Evolutionary conservation across 2,329 filamentous ascomycete genomes (phyloP).

Genomic region (Penicillium sp.): DNA sequence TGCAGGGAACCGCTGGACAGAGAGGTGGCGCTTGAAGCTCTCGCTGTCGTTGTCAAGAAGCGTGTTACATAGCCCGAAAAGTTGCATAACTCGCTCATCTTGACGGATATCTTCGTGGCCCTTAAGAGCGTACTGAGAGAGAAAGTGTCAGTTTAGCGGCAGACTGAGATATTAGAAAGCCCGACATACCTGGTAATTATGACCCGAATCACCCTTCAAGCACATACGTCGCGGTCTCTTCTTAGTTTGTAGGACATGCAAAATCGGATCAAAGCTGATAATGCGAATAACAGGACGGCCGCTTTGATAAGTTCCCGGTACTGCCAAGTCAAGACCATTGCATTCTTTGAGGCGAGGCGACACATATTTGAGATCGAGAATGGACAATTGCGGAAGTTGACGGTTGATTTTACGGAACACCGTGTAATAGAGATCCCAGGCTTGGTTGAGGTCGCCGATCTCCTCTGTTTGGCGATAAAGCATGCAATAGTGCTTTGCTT

Average conservation of each 20-base stretch:
- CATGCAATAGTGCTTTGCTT: conserved; percentile 93
- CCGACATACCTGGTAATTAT: too few species aligned
- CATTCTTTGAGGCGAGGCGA: conserved; percentile 88
- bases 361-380: conserved; percentile 91
- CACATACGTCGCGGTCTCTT: conserved; percentile 89
- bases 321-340: conserved; percentile 82
- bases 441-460: conserved; percentile 91
- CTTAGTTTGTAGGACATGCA: conserved; percentile 93
- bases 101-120: conserved; percentile 99
- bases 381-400: conserved; percentile 88
- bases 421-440: conserved; percentile 98
- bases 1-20: conserved; percentile 93
- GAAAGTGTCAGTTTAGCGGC: too few species aligned
- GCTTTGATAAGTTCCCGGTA: conserved; percentile 92
- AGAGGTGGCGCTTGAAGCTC: conserved; percentile 93
- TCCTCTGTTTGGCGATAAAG: conserved; percentile 88
- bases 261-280: conserved; percentile 81
- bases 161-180: too few species aligned
- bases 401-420: conserved; percentile 94
- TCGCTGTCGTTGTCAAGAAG: conserved; percentile 90
- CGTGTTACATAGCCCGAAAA: conserved; percentile 97
- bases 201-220: conserved; percentile 58
- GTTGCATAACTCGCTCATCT: conserved; percentile 98
- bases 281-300: conserved; percentile 78
- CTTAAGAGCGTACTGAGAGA: conserved; percentile 71